Conservation (phyloP, 768 basidiomycete species). For the Hericium rajendrae region DNA sequence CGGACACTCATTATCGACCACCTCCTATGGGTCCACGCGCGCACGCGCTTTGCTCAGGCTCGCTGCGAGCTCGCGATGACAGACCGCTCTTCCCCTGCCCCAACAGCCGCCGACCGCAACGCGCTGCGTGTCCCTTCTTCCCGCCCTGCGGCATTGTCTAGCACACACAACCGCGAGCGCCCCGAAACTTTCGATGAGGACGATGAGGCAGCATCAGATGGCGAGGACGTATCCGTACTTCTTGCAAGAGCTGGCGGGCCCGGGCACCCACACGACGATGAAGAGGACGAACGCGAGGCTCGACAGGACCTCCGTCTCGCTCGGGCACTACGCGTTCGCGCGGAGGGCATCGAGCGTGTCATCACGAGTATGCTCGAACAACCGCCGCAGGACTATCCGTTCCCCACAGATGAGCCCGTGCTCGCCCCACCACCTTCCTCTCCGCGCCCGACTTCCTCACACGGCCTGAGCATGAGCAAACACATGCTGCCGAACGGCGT, state of each 20-base stretch:
- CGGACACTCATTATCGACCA: constrained; percentile 82
- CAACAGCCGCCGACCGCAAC: constrained; percentile 46
- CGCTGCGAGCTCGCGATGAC: constrained; percentile 82
- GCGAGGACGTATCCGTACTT: constrained; percentile 38
- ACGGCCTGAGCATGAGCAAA: constrained; percentile 22
- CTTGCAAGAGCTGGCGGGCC: constrained; percentile 44
- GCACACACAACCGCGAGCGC: constrained; percentile 31
- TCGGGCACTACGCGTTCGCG: constrained; percentile 53
- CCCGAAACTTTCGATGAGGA: constrained; percentile 75
- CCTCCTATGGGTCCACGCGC: constrained; percentile 76
- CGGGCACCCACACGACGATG: constrained; percentile 39
- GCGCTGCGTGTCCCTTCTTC: constrained; percentile 20
- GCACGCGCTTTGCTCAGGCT: constrained; percentile 75
- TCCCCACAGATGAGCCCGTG: constrained; percentile 42
- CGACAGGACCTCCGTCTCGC: constrained; percentile 58
- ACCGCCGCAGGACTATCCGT: constrained; percentile 54
- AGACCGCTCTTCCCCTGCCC: constrained; percentile 59
- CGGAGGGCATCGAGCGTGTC: constrained; percentile 78
- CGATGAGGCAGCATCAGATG: constrained; percentile 55
- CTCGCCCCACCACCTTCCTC: constrained; percentile 26
- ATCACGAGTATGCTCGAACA: constrained; percentile 74
- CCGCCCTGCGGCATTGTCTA: too few species aligned
- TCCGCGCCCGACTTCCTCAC: constrained; percentile 16
- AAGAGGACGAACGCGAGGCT: constrained; percentile 47
- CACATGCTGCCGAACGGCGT: constrained; percentile 76